Evolutionary conservation across 805 yeast species (phyloP), one percentile per base, ranked within the genome.

Genomic region (Starmerella floris): DNA sequence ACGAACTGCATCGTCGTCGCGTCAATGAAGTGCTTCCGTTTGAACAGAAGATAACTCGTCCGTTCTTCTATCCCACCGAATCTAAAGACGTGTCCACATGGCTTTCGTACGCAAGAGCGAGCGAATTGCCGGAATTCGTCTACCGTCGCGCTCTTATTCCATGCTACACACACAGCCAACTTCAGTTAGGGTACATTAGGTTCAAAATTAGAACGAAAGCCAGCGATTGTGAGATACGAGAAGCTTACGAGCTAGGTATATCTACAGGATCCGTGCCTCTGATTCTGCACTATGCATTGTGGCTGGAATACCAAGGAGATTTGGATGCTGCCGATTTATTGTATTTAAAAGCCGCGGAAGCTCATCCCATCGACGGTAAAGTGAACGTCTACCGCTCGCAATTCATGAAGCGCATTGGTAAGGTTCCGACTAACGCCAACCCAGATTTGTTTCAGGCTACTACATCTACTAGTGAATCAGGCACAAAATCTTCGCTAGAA

Each of bases 181-280:
- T 83, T 17, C 88, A 97, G 97, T 54, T 74, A 16, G 69, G 69
- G 42, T 87, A 80, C 56, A 45, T 74, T 6, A 61, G 70, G 2
- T 84, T 77, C 70, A 53, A 74, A 22, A 59, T 70, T 20, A 52
- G 46, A 41, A 52, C 55, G 2, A 54, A 53, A 4, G 30, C 35
- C 11, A 4, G n/a, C 15, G 20, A n/a, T 21, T 26, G 9, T 15
- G 39, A 30, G 3, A 21, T 33, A 3, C 20, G 32, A 49, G 20
- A 45, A 56, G 4, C 64, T 61, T 4, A 43, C 50, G 13, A 57
- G 55, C 15, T 44, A 56, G 20, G 50, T 49, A 9, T 51, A 45
- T 21, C 35, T 53, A 13, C 52, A 62, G 23, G 23, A 6, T 19
- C 39, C 2, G 28, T 22, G 2, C 41, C 27, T 9, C 36, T 49